Base-by-base conservation (phyloP, 2,329 filamentous ascomycete species). In the Xylaria sp. region DNA sequence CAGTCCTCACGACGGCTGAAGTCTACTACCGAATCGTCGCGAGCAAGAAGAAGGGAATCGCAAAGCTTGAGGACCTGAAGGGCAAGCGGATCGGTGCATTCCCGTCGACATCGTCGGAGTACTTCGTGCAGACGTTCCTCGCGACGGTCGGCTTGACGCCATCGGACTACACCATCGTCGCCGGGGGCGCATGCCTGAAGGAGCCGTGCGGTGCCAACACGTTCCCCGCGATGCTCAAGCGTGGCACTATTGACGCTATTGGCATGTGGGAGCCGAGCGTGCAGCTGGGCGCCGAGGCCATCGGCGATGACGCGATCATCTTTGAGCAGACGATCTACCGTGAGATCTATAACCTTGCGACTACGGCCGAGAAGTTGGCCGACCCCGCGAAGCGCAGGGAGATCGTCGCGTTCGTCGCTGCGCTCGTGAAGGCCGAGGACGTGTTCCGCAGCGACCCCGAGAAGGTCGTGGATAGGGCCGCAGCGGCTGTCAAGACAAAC, bases 181-280 rank as follows among this genome's bases (percentile, higher is more conserved):
- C 53, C 3, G 78, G 77, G 5, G 61, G 65, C 34, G 69, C 72
- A 7, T 80, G 78, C 68, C 73, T 76, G 64, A 64, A 72, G 47
- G 67, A 67, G 4, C 78, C 78, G 1, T 80, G 78, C 67, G 76
- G 69, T 7, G 59, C 71, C 1, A 64, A 67, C n/a, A 77, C 76
- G 2, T 72, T 78, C 47, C 78, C 78, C 3, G 64, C 69, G 9
- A 73, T 76, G 76, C 71, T 80, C 32, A 66, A 68, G 47, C 61
- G 57, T 17, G 68, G 74, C 1, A 67, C 71, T 34, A 72, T 79
- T 27, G 76, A 79, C 65, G 78, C 77, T 0, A 78, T 79, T 36
- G 78, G 77, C 32, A 72, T 78, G 61, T 80, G 78, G 78, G 78
- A 80, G 73, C 76, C 78, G 24, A 73, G 75, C 17, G 76, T 79